These are phyloP conservation scores for Plantago major DNA, from an alignment of 257 asterid genomes.

Conservation along the genomic window DNA sequence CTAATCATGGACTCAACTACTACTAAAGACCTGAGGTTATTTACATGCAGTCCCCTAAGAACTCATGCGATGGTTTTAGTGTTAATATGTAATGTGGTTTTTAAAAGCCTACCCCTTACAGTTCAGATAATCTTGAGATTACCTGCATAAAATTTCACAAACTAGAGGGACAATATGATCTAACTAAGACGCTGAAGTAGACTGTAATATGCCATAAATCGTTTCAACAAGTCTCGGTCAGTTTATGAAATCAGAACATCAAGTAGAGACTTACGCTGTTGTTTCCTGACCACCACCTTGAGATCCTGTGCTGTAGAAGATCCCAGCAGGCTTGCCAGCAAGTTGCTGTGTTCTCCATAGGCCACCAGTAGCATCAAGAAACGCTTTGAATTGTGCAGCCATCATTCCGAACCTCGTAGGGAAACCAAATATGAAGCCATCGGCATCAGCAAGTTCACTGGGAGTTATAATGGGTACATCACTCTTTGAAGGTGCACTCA, in stretches of 20 bases:
- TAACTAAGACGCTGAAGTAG: too few relatives aligned
- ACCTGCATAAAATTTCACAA: too few relatives aligned
- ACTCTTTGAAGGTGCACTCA: slow-evolving; percentile 81
- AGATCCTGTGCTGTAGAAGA: slow-evolving; percentile 83
- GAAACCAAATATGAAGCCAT: slow-evolving; percentile 74
- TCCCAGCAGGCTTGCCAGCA: slow-evolving; percentile 90
- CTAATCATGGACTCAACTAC: not conserved
- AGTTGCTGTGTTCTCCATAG: slow-evolving; percentile 81
- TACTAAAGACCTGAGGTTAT: not conserved
- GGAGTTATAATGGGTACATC: slow-evolving; percentile 57
- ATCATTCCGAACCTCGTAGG: slow-evolving; percentile 85
- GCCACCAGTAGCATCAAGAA: slow-evolving; percentile 78
- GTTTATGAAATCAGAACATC: not conserved
- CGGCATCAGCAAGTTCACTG: slow-evolving; percentile 61
- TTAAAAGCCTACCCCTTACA: too few relatives aligned
- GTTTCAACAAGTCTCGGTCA: too few relatives aligned
- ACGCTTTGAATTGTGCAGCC: slow-evolving; percentile 88
- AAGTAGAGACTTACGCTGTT: slow-evolving; percentile 46
- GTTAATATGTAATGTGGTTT: too few relatives aligned
- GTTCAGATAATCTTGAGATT: too few relatives aligned
- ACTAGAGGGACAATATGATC: too few relatives aligned
- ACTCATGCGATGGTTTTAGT: too few relatives aligned
- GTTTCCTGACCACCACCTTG: slow-evolving; percentile 91
- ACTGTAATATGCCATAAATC: too few relatives aligned
- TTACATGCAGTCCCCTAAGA: too few relatives aligned